Conservation (phyloP, 2,329 filamentous ascomycete species). For the Colletotrichum orbiculare region DNA sequence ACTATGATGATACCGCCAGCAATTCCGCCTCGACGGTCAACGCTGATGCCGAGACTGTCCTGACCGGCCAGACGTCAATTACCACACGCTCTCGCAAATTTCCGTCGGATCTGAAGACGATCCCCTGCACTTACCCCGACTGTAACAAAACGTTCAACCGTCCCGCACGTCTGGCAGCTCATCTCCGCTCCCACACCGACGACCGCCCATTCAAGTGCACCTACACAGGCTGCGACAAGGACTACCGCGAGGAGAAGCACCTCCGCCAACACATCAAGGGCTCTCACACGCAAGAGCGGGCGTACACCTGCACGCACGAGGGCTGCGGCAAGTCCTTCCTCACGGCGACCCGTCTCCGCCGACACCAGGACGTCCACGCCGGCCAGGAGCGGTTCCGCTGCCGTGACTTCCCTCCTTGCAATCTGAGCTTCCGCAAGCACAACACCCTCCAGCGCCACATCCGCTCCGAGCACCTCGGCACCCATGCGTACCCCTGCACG, state of each 20-base stretch:
- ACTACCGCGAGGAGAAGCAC: constrained; percentile 88
- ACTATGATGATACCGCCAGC: constrained; percentile 36
- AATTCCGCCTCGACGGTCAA: constrained; percentile 32
- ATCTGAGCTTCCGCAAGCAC: constrained; percentile 86
- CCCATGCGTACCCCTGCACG: constrained; percentile 78
- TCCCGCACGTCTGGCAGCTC: constrained; percentile 81
- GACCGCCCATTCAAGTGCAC: constrained; percentile 83
- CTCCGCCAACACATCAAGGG: constrained; percentile 87
- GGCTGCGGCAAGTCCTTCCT: constrained; percentile 85
- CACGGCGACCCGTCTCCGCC: constrained; percentile 79
- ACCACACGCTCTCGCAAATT: constrained; percentile 55
- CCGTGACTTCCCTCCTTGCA: constrained; percentile 75
- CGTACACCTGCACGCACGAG: constrained; percentile 75
- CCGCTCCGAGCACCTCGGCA: constrained; percentile 76
- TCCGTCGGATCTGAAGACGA: constrained; percentile 80
- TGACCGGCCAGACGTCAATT: constrained; percentile 34
- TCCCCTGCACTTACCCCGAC: constrained; percentile 77
- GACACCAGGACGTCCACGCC: constrained; percentile 83
- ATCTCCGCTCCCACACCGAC: constrained; percentile 86
- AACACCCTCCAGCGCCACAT: constrained; percentile 88
- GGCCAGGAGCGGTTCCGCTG: constrained; percentile 82
- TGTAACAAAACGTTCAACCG: constrained; percentile 91
- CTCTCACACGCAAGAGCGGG: constrained; percentile 77
- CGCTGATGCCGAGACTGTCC: constrained; percentile 34
- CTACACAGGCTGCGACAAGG: constrained; percentile 79